Conservation (phyloP, 1,139 yeast genomes). For the Kurtzmaniella quercitrusa region DNA sequence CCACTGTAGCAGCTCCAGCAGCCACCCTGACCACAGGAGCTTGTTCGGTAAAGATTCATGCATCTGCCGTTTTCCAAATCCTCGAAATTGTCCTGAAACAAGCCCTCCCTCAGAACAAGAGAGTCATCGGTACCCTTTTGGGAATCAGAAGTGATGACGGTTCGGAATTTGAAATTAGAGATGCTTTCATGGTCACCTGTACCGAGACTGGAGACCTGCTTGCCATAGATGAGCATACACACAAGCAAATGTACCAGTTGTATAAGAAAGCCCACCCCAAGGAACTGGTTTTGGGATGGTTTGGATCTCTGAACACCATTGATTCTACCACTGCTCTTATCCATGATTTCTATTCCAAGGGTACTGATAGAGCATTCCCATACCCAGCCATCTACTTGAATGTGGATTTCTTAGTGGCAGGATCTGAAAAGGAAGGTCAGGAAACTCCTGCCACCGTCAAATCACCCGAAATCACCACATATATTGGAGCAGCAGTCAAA, state of each 20-base stretch:
- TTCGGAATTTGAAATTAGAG: slow-evolving; percentile 67
- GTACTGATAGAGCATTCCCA: slow-evolving; percentile 66
- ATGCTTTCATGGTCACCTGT: slow-evolving; percentile 81
- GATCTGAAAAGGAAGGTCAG: slow-evolving; percentile 16
- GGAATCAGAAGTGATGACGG: slow-evolving; percentile 88
- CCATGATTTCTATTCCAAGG: slow-evolving; percentile 77
- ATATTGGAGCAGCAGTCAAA: slow-evolving; percentile 76
- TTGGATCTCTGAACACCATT: slow-evolving; percentile 59
- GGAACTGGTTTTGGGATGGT: slow-evolving; percentile 84
- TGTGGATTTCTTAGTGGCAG: slow-evolving; percentile 33
- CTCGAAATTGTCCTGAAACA: slow-evolving; percentile 46
- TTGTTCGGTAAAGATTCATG: slow-evolving; percentile 52
- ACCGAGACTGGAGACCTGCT: slow-evolving; percentile 72
- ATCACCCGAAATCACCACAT: slow-evolving; percentile 53
- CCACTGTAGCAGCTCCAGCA: slow-evolving; percentile 53
- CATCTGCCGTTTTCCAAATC: slow-evolving; percentile 73
- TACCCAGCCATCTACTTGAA: slow-evolving; percentile 80
- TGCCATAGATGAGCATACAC: slow-evolving; percentile 71
- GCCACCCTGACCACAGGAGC: slow-evolving; percentile 46
- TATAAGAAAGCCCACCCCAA: slow-evolving; percentile 80
- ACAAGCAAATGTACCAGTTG: slow-evolving; percentile 66
- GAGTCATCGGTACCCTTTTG: slow-evolving; percentile 79
- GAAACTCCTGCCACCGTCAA: slow-evolving; percentile 31
- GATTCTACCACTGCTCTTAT: slow-evolving; percentile 78
- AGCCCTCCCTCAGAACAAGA: slow-evolving; percentile 39